Base-by-base conservation (phyloP, 495 filamentous ascomycete genomes). In the Aspergillus saccharolyticus region DNA sequence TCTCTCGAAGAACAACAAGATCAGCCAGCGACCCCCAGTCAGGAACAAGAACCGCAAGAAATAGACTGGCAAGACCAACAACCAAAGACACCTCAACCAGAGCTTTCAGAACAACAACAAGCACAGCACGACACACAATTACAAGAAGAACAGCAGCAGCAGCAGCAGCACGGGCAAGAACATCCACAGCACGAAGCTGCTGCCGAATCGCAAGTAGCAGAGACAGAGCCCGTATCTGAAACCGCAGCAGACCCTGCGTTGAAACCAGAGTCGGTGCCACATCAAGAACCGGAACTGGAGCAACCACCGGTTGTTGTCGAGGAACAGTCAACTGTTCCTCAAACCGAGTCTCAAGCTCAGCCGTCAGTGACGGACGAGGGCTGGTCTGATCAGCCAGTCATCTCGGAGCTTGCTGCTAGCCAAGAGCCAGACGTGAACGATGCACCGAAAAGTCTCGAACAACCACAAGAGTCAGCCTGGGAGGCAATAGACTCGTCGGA, bases 391-490 rank as follows among this genome's bases (percentile, higher is more conserved):
- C 63, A 59, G 20, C 51, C 59, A 55, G 56, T 60, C 44, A 54
- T 44, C 14, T 55, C 60, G 33, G 62, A 66, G n/a, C 47, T 50
- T 22, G 54, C 58, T 44, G 28, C 56, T 42, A 52, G 48, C 51
- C 58, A 70, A 59, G 47, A 58, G 43, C 50, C 53, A 10, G 45
- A 62, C 54, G 57, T 66, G 60, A 63, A 65, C 24, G 63, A 64
- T 61, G 62, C 56, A 9, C 47, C 57, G 46, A 16, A 53, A 14
- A 61, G 61, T 12, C 54, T 44, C 18, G 66, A 66, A 51, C 9
- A 20, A 39, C 50, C 53, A 42, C 50, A 56, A 53, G 56, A 59
- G 46, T 47, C 57, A 33, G 45, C 30, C 17, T 55, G 52, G 53
- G 61, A 63, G 33, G 58, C 55, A 51, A 25, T 54, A 61, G 59